Conservation (phyloP, 257 asterid species). For the Primulina huaijiensis region DNA sequence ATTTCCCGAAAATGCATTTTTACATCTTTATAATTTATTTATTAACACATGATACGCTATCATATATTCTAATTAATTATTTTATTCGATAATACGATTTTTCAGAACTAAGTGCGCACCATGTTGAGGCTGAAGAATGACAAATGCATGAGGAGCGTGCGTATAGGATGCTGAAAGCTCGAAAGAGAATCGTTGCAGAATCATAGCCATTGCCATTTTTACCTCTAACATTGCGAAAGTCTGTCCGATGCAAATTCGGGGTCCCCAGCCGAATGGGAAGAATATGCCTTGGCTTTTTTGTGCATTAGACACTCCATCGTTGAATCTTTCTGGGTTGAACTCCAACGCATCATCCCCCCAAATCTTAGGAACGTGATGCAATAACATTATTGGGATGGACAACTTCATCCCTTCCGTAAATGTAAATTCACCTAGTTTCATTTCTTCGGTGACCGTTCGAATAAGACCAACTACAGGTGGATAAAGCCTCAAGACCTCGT, state of each 20-base stretch:
- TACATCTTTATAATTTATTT: too few species aligned
- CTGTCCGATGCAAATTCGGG: slow-evolving; percentile 1
- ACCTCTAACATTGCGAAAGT: background rate
- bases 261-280: slow-evolving; percentile 22
- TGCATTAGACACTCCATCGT: background rate
- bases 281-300: background rate
- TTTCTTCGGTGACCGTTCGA: background rate
- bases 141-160: background rate
- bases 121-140: background rate
- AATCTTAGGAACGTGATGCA: slow-evolving; percentile 12
- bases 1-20: too few species aligned
- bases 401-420: slow-evolving; percentile 12
- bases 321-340: slow-evolving; percentile 21
- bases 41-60: too few species aligned
- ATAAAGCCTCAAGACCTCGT: background rate
- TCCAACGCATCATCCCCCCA: slow-evolving; percentile 14
- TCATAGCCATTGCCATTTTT: background rate
- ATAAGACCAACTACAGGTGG: background rate
- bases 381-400: background rate
- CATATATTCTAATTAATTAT: too few species aligned
- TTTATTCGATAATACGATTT: too few species aligned
- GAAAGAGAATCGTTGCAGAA: background rate
- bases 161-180: background rate
- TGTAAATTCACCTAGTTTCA: slow-evolving; percentile 6
- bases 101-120: background rate